phyloP scores from a whole-genome alignment of 164 flowering plant genomes.

The Brasenia schreberi region DNA sequence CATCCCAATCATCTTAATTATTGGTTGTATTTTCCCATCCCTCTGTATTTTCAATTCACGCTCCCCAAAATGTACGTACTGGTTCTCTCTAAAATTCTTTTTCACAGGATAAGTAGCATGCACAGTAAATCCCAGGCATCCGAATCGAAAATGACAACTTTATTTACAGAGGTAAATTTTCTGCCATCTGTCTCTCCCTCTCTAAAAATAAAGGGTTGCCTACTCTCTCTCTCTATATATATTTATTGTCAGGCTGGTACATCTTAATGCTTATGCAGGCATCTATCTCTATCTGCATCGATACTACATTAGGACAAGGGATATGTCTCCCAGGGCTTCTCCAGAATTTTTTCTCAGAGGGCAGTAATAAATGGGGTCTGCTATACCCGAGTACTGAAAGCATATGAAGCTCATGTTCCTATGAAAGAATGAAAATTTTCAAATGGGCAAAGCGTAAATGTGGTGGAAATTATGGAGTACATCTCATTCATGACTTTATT shows the following conservation, averaged over 20 bases:
- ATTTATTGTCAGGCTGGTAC: background rate
- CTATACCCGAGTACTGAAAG: too few species aligned
- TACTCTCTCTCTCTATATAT: background rate
- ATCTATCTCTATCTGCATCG: background rate
- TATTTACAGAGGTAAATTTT: background rate
- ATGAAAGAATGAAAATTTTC: too few species aligned
- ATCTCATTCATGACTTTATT: too few species aligned
- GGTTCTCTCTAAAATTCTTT: background rate
- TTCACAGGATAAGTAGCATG: background rate
- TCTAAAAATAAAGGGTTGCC: background rate
- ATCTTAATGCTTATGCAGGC: background rate
- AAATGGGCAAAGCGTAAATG: too few species aligned
- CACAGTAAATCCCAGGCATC: background rate
- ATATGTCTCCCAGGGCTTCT: background rate
- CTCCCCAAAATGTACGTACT: background rate
- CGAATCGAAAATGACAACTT: background rate
- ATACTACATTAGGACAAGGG: background rate
- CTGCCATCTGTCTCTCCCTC: background rate
- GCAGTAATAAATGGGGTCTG: too few species aligned
- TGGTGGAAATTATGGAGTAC: too few species aligned
- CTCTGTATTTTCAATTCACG: background rate
- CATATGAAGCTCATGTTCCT: too few species aligned
- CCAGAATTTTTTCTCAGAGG: background rate
- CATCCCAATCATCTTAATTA: background rate
- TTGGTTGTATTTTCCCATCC: background rate